Evolutionary conservation across 345 rosid genomes (phyloP), one percentile per base, ranked within the genome.

Genomic region (Boechera stricta): DNA sequence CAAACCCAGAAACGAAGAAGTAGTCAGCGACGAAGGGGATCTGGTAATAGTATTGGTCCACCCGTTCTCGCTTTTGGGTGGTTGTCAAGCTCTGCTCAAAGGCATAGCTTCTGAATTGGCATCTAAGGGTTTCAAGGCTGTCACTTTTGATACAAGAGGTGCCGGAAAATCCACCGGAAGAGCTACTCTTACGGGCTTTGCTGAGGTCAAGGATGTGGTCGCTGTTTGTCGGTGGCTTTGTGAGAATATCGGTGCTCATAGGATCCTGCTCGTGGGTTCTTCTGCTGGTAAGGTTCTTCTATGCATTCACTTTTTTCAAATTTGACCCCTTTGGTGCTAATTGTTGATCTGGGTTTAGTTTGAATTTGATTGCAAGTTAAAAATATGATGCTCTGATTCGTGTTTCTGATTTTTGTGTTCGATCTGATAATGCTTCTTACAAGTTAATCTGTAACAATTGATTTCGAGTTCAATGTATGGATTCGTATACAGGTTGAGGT

Each of bases 91-190:
- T 51, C 87, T 92, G 29, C 77, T 93, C 71, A 84, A 67, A 75
- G 97, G 98, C 57, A 89, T 95, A 21, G 94, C 97, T 6, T 79
- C 82, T 80, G 87, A 86, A 41, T 44, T 95, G 51, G 92, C 93
- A 2, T 79, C 41, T 5, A 87, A 82, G 13, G 96, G 97, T 36
- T 88, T 75, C 77, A 69, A 26, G 16, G 83, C 97, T 45, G 92
- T 89, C 44, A 93, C 98, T 41, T 95, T 92, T 75, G 99, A 95
- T 72, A 92, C 92, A 79, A 89, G 97, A 84, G 96, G 99, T 26
- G 98, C 86, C 12, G 93, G 97, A 1, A 87, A 82, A 82, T 93
- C 99, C 36, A 89, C 96, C 1, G 97, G 97, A 18, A 87, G 65
- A 53, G 83, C 99, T 80, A 91, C 99, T 73, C 86, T 93, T 42